phyloP scores from a whole-genome alignment of 306 rosid species.

The Fragaria iinumae region DNA sequence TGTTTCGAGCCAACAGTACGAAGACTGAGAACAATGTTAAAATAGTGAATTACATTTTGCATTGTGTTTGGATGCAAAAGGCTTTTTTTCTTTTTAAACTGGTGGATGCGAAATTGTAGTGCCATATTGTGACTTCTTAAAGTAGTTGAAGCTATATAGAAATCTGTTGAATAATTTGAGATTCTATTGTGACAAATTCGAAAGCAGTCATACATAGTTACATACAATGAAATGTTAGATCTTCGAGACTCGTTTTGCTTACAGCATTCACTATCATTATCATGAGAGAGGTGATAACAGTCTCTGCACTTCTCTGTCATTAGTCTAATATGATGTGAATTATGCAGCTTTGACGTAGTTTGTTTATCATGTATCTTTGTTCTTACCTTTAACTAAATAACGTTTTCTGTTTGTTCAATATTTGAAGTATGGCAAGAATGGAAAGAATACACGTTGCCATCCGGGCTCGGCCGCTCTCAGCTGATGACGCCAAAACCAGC shows the following conservation, averaged over 20 bases:
- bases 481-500: slow-evolving; percentile 63
- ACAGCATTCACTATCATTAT: no score
- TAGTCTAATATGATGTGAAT: no score
- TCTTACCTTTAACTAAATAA: no score
- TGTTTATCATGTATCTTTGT: no score
- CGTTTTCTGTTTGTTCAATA: no score
- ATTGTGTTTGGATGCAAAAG: background rate
- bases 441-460: slow-evolving; percentile 83
- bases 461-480: slow-evolving; percentile 75
- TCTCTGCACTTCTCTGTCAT: no score
- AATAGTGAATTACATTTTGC: background rate
- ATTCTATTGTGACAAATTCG: background rate
- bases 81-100: no score
- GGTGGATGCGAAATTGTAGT: background rate
- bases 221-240: no score
- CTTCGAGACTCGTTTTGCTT: no score
- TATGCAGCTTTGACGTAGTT: no score
- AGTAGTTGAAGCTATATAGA: background rate
- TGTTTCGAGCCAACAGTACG: background rate
- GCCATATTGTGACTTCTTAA: background rate
- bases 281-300: no score
- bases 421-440: slow-evolving; percentile 31
- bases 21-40: background rate
- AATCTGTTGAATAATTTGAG: background rate
- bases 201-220: no score